Conservation (phyloP, 2,329 filamentous ascomycete genomes). For the Penicillium sp. region DNA sequence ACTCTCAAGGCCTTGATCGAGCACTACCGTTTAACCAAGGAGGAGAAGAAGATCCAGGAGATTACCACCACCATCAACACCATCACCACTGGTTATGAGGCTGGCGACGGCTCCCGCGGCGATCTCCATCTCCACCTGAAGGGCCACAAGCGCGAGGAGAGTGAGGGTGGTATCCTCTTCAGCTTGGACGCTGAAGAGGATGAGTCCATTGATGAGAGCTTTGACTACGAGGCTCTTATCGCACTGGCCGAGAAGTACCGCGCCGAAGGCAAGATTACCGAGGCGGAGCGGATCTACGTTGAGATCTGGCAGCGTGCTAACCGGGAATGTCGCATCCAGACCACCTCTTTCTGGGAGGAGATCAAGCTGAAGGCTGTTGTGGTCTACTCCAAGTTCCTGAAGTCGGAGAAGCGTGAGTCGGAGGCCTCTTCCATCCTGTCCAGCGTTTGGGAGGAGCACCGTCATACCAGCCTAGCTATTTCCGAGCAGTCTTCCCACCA, state of each 20-base stretch:
- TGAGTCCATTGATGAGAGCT: slow-evolving; percentile 36
- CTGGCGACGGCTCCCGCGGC: slow-evolving; percentile 22
- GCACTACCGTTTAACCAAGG: slow-evolving; percentile 50
- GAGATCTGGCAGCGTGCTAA: slow-evolving; percentile 55
- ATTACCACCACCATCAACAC: slow-evolving; percentile 28
- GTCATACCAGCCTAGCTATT: slow-evolving; percentile 42
- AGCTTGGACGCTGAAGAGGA: slow-evolving; percentile 42
- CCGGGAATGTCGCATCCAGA: slow-evolving; percentile 45
- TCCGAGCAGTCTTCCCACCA: slow-evolving; percentile 41
- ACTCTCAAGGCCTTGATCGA: slow-evolving; percentile 48
- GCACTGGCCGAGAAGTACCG: slow-evolving; percentile 40
- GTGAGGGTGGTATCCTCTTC: slow-evolving; percentile 18
- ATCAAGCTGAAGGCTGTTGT: slow-evolving; percentile 49
- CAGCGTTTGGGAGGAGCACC: slow-evolving; percentile 52
- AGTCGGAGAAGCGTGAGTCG: slow-evolving; percentile 44
- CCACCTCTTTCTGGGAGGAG: slow-evolving; percentile 48
- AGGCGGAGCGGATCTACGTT: slow-evolving; percentile 50
- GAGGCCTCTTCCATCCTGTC: slow-evolving; percentile 50
- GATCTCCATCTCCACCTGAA: slow-evolving; percentile 31
- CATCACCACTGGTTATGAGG: slow-evolving; percentile 20
- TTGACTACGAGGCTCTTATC: slow-evolving; percentile 38
- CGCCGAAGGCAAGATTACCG: slow-evolving; percentile 31
- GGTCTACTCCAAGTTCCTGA: slow-evolving; percentile 51
- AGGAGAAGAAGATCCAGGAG: slow-evolving; percentile 47
- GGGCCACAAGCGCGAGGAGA: slow-evolving; percentile 18